These are phyloP conservation scores for Claviceps sp. DNA, from an alignment of 2,329 filamentous ascomycete species.

Conservation along the genomic window DNA sequence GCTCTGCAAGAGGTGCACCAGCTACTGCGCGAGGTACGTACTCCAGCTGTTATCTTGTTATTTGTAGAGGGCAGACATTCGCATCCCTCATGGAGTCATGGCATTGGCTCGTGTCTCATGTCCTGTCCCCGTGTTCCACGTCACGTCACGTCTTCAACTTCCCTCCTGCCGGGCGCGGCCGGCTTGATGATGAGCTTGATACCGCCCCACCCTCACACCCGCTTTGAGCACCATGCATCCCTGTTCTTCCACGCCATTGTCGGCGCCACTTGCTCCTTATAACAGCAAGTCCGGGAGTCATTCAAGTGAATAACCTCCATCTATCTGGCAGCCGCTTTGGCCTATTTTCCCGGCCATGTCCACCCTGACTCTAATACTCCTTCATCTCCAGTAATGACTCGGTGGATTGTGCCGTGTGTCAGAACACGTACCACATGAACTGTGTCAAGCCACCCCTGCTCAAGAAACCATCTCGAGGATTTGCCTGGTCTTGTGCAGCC, in stretches of 20 bases:
- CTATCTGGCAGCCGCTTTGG: background rate
- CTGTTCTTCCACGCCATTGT: conserved; percentile 2
- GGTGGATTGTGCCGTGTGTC: conserved; percentile 91
- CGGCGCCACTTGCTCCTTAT: background rate
- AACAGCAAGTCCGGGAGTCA: background rate
- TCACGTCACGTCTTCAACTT: conserved; percentile 1
- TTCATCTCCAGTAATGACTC: conserved; percentile 59
- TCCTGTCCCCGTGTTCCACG: background rate
- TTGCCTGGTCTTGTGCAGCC: conserved; percentile 93
- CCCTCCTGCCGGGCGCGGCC: conserved; percentile 1
- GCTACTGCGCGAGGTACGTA: conserved; percentile 77
- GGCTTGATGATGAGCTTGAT: background rate
- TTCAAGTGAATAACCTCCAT: background rate
- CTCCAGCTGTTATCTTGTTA: background rate
- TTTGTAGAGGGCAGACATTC: background rate
- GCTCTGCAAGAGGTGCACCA: conserved; percentile 81
- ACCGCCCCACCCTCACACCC: conserved; percentile 1
- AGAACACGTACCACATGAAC: conserved; percentile 95
- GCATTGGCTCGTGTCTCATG: background rate
- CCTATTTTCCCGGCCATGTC: background rate
- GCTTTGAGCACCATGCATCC: conserved; percentile 6
- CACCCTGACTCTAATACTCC: background rate
- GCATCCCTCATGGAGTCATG: too few relatives aligned
- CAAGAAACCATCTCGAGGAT: conserved; percentile 94
- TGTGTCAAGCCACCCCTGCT: conserved; percentile 84